Evolutionary conservation across 352 stramenopile genomes (phyloP), one percentile per base, ranked within the genome.

Genomic region (Phytophthora pseudosyringae): DNA sequence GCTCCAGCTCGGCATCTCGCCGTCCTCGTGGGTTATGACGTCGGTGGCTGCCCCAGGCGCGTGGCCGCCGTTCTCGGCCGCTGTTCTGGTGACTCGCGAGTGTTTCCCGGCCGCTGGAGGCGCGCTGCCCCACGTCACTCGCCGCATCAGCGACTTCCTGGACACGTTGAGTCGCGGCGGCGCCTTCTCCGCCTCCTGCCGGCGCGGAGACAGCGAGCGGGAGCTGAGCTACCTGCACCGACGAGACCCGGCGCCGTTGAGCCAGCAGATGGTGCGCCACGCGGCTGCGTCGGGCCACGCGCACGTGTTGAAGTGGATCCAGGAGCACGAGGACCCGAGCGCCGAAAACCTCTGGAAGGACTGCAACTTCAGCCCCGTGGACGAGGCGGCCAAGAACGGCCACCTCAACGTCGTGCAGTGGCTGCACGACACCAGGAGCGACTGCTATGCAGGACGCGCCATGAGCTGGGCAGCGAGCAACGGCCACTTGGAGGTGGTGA

Each of bases 321-420:
- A 54, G 11, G 40, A 64, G 25, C 52, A 59, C 40, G 36, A 61
- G 4, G 49, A 58, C 18, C 35, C 43, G 12, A 40, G 33, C 2
- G 8, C 38, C 26, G 47, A 50, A 9, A 52, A 47, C 25, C 10
- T 71, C 29, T 71, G 63, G 63, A 38, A 21, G 18, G 63, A 57
- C 63, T 71, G 67, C 63, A 65, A 67, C 56, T 71, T 71, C 39
- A 62, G 47, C 38, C 63, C 63, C n/a, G 67, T 75, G 49, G 62
- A 75, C 32, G 54, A 59, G 6, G 67, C 67, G 11, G 61, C 67
- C n/a, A 70, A 67, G 33, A 32, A 12, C 21, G 66, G 67, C 12
- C 53, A 71, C 13, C 21, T 67, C 4, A 33, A 46, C 5, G 45
- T 59, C 8, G 35, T 75, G 7, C 21, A 58, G 18, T 75, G 67